Evolutionary conservation across 1,139 yeast genomes (phyloP), one percentile per base, ranked within the genome.

Genomic region (Candida tropicalis): DNA sequence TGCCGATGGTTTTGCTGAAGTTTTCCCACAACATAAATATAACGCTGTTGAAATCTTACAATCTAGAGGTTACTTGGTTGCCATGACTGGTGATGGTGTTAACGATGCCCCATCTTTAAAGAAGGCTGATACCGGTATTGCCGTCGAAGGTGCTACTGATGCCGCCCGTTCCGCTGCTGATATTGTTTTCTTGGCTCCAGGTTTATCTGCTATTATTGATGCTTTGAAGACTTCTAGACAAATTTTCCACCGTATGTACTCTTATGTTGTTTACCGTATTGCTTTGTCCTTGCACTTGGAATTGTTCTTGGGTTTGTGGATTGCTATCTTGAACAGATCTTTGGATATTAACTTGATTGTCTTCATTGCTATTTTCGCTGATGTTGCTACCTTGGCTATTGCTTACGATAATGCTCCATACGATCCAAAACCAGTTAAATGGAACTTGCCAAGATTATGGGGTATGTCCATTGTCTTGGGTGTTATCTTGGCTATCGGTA

Each of bases 41-140:
- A 87, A 85, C 62, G 96, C 90, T 57, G 95, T 87, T 71, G 95
- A 86, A 74, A 85, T 86, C 61, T 79, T 87, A 69, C 95, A 87
- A 77, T 79, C 84, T 65, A 82, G 96, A 80, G 96, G 96, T 75
- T 87, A 86, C 83, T 82, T 88, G 75, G 95, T 87, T 77, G 96
- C 96, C 72, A 88, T 88, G 96, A 88, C 96, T 79, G 96, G 96
- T 85, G 96, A 88, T 70, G 96, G 96, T 84, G 96, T 88, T 68
- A 88, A 88, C 76, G 96, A 88, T 76, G 96, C 96, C 62, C 96
- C 96, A 67, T 88, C 96, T 57, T 82, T 88, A 75, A 88, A 88
- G 86, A 87, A 87, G 79, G 95, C 96, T 70, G 96, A 88, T 73
- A 87, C 95, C 60, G 96, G 96, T 85, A 88, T 88, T 77, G 96